Conservation (phyloP, 2,329 filamentous ascomycete genomes). For the Penicillium capsulatum region DNA sequence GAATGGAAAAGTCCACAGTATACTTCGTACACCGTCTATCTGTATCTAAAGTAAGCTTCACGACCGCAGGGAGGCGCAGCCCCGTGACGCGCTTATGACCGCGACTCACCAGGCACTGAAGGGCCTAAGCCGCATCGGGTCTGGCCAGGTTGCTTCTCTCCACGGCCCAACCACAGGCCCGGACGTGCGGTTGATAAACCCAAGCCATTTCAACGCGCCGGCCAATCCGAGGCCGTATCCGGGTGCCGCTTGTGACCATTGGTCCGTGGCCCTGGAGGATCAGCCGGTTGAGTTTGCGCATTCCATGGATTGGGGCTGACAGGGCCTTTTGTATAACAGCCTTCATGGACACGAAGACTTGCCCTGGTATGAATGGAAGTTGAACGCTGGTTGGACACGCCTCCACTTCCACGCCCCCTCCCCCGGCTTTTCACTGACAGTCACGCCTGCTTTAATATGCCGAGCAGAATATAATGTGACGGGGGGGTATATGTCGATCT, state of each 20-base stretch:
- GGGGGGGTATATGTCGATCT: no score
- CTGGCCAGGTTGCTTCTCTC: constrained; percentile 12
- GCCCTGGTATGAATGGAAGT: not conserved
- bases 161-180: constrained; percentile 25
- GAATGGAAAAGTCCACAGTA: not conserved
- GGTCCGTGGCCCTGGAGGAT: constrained; percentile 19
- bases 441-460: no score
- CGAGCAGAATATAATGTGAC: no score
- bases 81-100: constrained; percentile 22
- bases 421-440: no score
- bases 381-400: no score
- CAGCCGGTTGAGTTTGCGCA: constrained; percentile 19
- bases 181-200: constrained; percentile 19
- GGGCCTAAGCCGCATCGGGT: constrained; percentile 12
- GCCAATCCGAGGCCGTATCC: constrained; percentile 18
- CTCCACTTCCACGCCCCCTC: no score
- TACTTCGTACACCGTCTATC: not conserved
- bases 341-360: not conserved
- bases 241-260: constrained; percentile 15
- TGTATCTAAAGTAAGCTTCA: not conserved
- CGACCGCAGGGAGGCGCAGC: not conserved
- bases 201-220: constrained; percentile 14
- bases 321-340: not conserved
- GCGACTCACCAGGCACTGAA: constrained; percentile 15
- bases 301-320: constrained; percentile 14